These are phyloP conservation scores for Verticillium nubilum DNA, from an alignment of 2,329 filamentous ascomycete genomes.

Conservation along the genomic window DNA sequence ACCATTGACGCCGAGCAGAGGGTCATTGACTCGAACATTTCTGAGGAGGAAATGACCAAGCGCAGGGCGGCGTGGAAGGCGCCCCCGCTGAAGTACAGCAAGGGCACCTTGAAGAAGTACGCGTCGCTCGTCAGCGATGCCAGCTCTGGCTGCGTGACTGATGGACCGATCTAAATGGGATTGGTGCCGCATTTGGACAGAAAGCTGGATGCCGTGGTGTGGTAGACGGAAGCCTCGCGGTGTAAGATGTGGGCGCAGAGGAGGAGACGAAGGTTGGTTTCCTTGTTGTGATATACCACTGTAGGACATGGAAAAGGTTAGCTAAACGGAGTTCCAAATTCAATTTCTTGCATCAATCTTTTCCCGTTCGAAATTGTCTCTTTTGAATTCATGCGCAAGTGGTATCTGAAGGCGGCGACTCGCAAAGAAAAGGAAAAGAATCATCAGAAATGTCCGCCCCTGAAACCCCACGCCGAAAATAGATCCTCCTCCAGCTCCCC, in stretches of 20 bases:
- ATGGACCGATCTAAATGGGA: slow-evolving; percentile 19
- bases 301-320: background rate
- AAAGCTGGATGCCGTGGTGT: too few relatives aligned
- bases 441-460: background rate
- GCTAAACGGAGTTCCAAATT: background rate
- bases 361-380: background rate
- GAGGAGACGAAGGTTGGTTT: too few relatives aligned
- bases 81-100: slow-evolving; percentile 51
- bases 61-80: slow-evolving; percentile 57
- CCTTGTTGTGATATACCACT: background rate
- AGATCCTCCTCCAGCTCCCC: too few relatives aligned
- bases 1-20: slow-evolving; percentile 76
- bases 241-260: too few relatives aligned
- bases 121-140: slow-evolving; percentile 54
- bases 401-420: background rate
- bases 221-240: too few relatives aligned
- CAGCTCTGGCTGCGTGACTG: slow-evolving; percentile 55
- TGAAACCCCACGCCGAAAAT: background rate
- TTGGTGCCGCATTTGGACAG: too few relatives aligned
- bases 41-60: slow-evolving; percentile 56
- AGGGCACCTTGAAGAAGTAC: slow-evolving; percentile 68
- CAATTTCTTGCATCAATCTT: background rate
- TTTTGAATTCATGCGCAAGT: background rate
- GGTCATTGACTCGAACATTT: slow-evolving; percentile 61
- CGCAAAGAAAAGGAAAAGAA: background rate